phyloP scores from a whole-genome alignment of 176 grass and related monocot species.

The Rhynchospora breviuscula region DNA sequence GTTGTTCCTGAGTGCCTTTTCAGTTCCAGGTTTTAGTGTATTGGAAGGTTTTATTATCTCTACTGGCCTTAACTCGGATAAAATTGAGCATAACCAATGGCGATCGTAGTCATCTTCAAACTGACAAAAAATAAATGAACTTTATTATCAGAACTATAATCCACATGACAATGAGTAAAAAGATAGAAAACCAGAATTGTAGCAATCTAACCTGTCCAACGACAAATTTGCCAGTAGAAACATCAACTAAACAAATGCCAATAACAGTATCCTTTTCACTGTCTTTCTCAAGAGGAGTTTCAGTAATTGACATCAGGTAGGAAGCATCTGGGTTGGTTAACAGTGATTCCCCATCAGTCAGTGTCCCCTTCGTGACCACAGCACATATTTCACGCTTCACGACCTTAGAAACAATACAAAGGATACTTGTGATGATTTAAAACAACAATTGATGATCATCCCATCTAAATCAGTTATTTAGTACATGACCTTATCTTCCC shows the following conservation, averaged over 20 bases:
- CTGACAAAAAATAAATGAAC: constrained; percentile 38
- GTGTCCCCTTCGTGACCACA: constrained; percentile 84
- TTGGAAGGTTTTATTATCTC: constrained; percentile 86
- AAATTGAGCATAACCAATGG: constrained; percentile 68
- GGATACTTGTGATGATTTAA: background rate
- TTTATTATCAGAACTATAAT: constrained; percentile 18
- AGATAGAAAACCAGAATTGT: constrained; percentile 20
- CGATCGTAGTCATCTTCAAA: constrained; percentile 80
- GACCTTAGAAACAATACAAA: constrained; percentile 59
- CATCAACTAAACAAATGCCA: constrained; percentile 88
- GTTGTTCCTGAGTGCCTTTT: constrained; percentile 67
- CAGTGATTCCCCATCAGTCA: constrained; percentile 76
- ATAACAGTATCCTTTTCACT: constrained; percentile 39
- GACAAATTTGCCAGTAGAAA: constrained; percentile 95
- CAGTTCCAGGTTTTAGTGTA: constrained; percentile 68
- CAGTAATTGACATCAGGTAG: constrained; percentile 76
- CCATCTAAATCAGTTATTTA: background rate
- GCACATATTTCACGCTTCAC: constrained; percentile 98
- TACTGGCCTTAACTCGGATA: constrained; percentile 85
- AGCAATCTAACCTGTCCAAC: constrained; percentile 66
- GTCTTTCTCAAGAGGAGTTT: constrained; percentile 45
- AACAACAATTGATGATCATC: background rate
- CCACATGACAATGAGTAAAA: background rate
- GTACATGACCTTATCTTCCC: background rate
- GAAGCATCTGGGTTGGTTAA: constrained; percentile 70